Evolutionary conservation across 2,329 filamentous ascomycete species (phyloP).

Genomic region (Periconia sp.): DNA sequence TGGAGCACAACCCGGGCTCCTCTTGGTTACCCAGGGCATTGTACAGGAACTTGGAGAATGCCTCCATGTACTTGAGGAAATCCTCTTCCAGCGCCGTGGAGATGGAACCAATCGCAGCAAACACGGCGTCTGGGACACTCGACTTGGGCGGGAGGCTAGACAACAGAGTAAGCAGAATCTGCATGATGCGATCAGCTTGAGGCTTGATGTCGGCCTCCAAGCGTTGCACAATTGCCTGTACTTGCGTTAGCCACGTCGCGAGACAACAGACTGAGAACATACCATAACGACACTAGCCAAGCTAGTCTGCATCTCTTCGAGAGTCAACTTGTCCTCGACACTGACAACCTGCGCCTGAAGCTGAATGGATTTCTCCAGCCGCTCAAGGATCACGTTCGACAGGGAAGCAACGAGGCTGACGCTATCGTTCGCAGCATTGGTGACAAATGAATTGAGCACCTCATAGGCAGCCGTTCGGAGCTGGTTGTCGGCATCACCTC

Average conservation of each 20-base stretch:
- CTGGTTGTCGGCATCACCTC: slow-evolving; percentile 80
- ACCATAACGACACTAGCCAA: slow-evolving; percentile 84
- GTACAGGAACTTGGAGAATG: slow-evolving; percentile 90
- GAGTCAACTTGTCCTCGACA: slow-evolving; percentile 91
- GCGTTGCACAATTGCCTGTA: slow-evolving; percentile 79
- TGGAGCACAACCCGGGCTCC: slow-evolving; percentile 89
- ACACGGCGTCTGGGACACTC: slow-evolving; percentile 91
- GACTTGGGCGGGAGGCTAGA: slow-evolving; percentile 81
- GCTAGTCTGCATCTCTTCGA: slow-evolving; percentile 98
- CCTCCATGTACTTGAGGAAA: slow-evolving; percentile 97
- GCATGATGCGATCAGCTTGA: slow-evolving; percentile 93
- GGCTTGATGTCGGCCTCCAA: slow-evolving; percentile 90
- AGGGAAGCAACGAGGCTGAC: slow-evolving; percentile 79
- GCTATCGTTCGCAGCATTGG: slow-evolving; percentile 87
- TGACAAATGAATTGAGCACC: slow-evolving; percentile 92
- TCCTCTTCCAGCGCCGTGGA: slow-evolving; percentile 90
- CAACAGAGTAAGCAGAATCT: slow-evolving; percentile 81
- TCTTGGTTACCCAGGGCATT: slow-evolving; percentile 95
- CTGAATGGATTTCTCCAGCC: slow-evolving; percentile 85
- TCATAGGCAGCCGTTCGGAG: slow-evolving; percentile 96
- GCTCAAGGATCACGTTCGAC: slow-evolving; percentile 86
- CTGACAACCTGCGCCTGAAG: slow-evolving; percentile 94
- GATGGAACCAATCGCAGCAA: slow-evolving; percentile 89
- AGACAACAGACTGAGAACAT: slow-evolving; percentile 19
- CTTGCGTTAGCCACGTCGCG: slow-evolving; percentile 13